A percentile compares a stretch with the other conserved stretches of the same genome.
Evolutionary conservation across 371 early-diverging fungal genomes (phyloP).

Genomic region (Apophysomyces trapeziformis): DNA sequence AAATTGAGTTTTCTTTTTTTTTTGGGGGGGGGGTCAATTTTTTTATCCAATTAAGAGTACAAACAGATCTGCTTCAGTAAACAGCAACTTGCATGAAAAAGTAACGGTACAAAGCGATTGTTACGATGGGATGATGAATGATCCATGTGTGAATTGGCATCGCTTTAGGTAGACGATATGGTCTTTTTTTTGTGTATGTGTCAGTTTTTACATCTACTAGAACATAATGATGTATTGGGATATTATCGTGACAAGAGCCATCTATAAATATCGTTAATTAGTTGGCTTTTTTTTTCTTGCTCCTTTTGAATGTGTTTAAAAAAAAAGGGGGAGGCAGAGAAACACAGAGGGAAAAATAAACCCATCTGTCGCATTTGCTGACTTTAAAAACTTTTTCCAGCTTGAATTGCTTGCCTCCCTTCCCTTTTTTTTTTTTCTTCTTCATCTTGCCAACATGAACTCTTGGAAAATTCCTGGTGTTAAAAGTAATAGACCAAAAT

Average conservation of each 20-base stretch:
- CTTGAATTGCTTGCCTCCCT: background rate
- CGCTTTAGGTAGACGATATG: too few relatives aligned
- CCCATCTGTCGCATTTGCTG: constrained; percentile 1
- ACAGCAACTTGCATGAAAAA: too few relatives aligned
- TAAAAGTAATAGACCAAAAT: constrained; percentile 31
- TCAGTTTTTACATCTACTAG: too few relatives aligned
- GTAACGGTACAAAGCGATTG: too few relatives aligned
- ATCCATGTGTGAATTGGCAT: too few relatives aligned
- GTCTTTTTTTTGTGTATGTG: too few relatives aligned
- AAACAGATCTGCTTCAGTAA: too few relatives aligned
- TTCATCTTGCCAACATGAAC: constrained; percentile 29
- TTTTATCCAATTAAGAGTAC: too few relatives aligned
- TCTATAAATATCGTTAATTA: constrained; percentile 7
- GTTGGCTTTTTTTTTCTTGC: constrained; percentile 2
- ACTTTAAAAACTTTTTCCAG: constrained; percentile 13
- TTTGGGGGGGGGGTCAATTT: too few relatives aligned
- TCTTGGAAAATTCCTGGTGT: constrained; percentile 48
- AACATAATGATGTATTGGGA: background rate
- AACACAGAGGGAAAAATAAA: too few relatives aligned
- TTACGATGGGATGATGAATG: too few relatives aligned
- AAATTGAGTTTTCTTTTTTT: too few relatives aligned
- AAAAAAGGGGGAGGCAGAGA: background rate
- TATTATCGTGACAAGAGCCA: background rate
- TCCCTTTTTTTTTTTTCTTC: constrained; percentile 8
- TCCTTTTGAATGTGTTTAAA: constrained; percentile 6